Evolutionary conservation across 495 filamentous ascomycete genomes (phyloP), one percentile per base, ranked within the genome.

Genomic region (Usnea hakonensis): DNA sequence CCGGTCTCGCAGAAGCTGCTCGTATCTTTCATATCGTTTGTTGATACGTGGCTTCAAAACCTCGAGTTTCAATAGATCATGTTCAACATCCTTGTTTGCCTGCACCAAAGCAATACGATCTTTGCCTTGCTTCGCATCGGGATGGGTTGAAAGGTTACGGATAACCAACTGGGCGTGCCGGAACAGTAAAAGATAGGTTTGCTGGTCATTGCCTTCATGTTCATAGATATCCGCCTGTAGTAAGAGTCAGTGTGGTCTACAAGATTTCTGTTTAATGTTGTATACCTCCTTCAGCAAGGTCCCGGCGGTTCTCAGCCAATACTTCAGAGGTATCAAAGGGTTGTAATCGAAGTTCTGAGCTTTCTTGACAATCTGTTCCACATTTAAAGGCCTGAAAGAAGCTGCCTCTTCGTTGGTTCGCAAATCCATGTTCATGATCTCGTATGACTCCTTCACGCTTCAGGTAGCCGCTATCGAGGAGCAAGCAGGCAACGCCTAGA

Each of bases 161-260:
- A 87, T 75, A 5, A 89, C 78, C 9, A 97, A 81, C 54, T 82
- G 80, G 14, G 88, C 87, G 74, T 92, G 90, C 70, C 94, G 85
- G 64, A 91, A 87, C 11, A 95, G 80, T 21, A 97, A 78, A 28
- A 97, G 77, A 74, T 94, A 98, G 2, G 93, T 87, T 69, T 93
- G 88, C 62, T 92, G 83, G 54, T 90, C 80, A 75, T 95, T 89
- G 60, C 88, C 86, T 75, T 98, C 95, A 23, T 77, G 82, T 68
- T 92, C 82, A 72, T 96, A 96, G 64, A 91, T 90, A 14, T 78
- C 76, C 2, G 89, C 87, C 86, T 91, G 63, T 43, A 10, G 14
- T 8, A 55, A 23, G 17, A 23, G 30, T 28, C 36, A 67, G 48
- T n/a, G 55, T 5, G 11, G 26, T 32, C 54, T 50, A 32, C 58